Percentiles rank a stretch among this genome's conserved stretches.
Conservation (phyloP, 371 early-diverging fungal genomes). For the Entomophthora muscae region DNA sequence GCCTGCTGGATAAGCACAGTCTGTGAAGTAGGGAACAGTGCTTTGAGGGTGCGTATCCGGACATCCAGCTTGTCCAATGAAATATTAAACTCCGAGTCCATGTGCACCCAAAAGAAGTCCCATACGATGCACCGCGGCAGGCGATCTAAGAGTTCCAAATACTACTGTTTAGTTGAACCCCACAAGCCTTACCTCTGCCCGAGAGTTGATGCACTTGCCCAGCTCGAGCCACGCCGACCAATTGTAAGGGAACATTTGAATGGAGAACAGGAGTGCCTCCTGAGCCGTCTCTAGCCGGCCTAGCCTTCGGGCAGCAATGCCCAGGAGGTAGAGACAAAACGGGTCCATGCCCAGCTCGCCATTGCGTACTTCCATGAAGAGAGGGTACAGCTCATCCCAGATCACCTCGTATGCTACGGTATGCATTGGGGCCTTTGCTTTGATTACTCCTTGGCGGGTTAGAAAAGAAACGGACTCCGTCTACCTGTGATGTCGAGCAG, state of each 20-base stretch:
- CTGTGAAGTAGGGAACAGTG: not conserved
- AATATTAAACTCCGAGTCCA: not conserved
- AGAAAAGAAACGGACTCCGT: not conserved
- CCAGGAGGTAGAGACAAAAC: slow-evolving; percentile 21
- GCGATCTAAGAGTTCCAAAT: not conserved
- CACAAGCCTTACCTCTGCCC: slow-evolving; percentile 21
- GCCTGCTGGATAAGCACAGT: not conserved
- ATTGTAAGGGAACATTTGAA: slow-evolving; percentile 53
- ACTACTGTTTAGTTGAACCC: not conserved
- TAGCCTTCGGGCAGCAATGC: slow-evolving; percentile 26
- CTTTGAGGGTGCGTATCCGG: not conserved
- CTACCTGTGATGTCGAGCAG: not conserved
- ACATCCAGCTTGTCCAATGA: not conserved
- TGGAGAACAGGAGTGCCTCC: slow-evolving; percentile 37
- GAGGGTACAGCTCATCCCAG: not conserved
- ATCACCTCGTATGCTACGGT: not conserved
- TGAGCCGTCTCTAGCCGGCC: slow-evolving; percentile 28
- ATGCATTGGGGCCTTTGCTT: not conserved
- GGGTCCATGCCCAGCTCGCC: not conserved
- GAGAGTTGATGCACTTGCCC: slow-evolving; percentile 25
- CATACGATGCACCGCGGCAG: not conserved
- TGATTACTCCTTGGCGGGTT: slow-evolving; percentile 1
- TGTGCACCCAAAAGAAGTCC: not conserved
- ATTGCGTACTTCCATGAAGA: not conserved
- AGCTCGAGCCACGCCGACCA: slow-evolving; percentile 88